Conservation (phyloP, 176 grass and related monocot genomes). For the Melocanna baccifera region DNA sequence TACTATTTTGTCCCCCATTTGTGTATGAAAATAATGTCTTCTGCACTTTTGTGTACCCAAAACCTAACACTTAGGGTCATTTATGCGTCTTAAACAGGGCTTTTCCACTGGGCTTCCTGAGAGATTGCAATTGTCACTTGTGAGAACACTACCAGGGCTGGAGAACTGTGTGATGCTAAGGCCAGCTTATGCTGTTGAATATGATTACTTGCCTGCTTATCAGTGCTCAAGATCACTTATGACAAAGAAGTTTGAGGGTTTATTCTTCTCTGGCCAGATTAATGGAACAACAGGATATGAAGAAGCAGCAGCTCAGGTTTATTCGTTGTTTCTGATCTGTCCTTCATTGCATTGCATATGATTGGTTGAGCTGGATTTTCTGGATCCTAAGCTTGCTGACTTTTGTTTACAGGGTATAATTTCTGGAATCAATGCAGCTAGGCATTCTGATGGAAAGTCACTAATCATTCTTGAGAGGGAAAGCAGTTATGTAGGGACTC, state of each 20-base stretch:
- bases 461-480: conserved; percentile 95
- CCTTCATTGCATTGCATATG: conserved; percentile 13
- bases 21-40: conserved; percentile 5
- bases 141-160: conserved; percentile 87
- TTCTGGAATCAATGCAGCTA: conserved; percentile 95
- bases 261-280: conserved; percentile 99
- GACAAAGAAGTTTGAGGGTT: conserved; percentile 86
- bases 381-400: conserved; percentile 19
- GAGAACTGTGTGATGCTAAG: conserved; percentile 97
- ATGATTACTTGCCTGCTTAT: conserved; percentile 88
- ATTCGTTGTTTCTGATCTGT: conserved; percentile 26
- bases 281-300: conserved; percentile 99
- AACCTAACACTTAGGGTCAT: neutral
- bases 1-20: neutral
- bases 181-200: conserved; percentile 95
- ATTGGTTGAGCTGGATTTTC: conserved; percentile 4
- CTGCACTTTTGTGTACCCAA: neutral
- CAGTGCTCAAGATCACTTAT: conserved; percentile 99
- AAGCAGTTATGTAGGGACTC: conserved; percentile 92
- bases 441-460: conserved; percentile 84
- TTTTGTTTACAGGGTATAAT: conserved; percentile 68
- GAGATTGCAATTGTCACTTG: conserved; percentile 71
- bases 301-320: conserved; percentile 94
- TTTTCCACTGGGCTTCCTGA: conserved; percentile 97
- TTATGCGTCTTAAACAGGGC: conserved; percentile 50